Conservation (phyloP, 768 basidiomycete species). For the Mycena indigotica region DNA sequence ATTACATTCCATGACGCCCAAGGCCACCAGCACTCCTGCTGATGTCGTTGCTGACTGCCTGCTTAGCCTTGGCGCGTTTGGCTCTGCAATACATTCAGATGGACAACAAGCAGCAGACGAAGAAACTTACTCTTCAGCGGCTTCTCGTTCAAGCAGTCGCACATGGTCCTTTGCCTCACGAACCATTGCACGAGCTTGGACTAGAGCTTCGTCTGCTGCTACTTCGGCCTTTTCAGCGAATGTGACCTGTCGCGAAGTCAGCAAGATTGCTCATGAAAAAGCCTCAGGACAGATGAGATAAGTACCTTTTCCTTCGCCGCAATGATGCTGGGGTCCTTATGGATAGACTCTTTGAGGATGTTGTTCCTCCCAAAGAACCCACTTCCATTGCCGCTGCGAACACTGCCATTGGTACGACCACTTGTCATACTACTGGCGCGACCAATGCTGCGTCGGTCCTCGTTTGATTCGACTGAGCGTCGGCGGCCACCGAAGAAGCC, state of each 20-base stretch:
- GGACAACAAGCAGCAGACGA: background rate
- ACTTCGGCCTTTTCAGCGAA: constrained; percentile 38
- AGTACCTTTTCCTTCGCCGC: constrained; percentile 40
- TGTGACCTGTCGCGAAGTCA: too few relatives aligned
- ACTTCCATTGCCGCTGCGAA: constrained; percentile 2
- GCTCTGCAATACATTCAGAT: constrained; percentile 25
- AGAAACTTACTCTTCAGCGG: constrained; percentile 38
- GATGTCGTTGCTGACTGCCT: constrained; percentile 40
- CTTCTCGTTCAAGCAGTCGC: constrained; percentile 38
- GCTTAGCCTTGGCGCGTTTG: constrained; percentile 40
- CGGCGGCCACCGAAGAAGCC: constrained; percentile 21
- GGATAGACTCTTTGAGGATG: background rate
- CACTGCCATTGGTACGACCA: constrained; percentile 1
- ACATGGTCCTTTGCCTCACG: constrained; percentile 39
- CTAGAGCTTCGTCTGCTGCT: constrained; percentile 37
- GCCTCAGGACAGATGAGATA: too few relatives aligned
- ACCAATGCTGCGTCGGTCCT: background rate
- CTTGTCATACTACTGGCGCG: constrained; percentile 1
- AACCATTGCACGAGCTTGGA: constrained; percentile 34
- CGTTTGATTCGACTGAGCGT: constrained; percentile 6
- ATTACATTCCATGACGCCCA: constrained; percentile 29
- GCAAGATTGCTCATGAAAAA: too few relatives aligned
- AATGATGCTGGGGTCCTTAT: constrained; percentile 37
- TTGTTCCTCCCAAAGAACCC: constrained; percentile 18
- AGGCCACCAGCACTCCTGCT: constrained; percentile 39